A percentile compares a stretch with the other conserved stretches of the same genome.
These are phyloP conservation scores for Exophiala aquamarina DNA, from an alignment of 2,329 filamentous ascomycete species.

Conservation along the genomic window DNA sequence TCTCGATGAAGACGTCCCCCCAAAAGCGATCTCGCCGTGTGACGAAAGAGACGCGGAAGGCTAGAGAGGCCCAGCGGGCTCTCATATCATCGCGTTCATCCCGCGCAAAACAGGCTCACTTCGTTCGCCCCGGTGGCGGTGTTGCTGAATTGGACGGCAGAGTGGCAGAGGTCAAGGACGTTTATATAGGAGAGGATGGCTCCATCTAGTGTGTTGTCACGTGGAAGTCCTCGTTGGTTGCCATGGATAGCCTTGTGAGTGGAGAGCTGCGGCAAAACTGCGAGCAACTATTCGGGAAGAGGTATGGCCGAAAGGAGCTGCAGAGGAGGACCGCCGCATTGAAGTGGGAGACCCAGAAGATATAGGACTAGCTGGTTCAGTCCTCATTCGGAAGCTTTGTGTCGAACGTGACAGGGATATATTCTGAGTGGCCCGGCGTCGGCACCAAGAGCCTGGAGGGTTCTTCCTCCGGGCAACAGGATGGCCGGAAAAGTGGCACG, in stretches of 20 bases:
- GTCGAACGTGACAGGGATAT: no score
- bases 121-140: neutral
- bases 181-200: conserved; percentile 3
- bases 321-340: neutral
- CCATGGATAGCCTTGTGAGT: neutral
- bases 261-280: neutral
- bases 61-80: conserved; percentile 2
- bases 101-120: neutral
- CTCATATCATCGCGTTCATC: neutral
- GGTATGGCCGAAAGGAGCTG: neutral
- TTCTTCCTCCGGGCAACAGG: no score
- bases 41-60: conserved; percentile 10
- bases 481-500: no score
- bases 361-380: no score
- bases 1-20: conserved; percentile 2
- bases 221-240: neutral
- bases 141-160: neutral
- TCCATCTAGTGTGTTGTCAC: neutral
- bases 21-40: conserved; percentile 10
- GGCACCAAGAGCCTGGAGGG: no score
- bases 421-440: no score
- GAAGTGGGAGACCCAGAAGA: neutral
- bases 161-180: neutral
- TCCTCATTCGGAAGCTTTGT: no score
- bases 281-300: neutral